Evolutionary conservation across 768 basidiomycete species (phyloP), one percentile per base, ranked within the genome.

Genomic region (Phaeolepiota aurea): DNA sequence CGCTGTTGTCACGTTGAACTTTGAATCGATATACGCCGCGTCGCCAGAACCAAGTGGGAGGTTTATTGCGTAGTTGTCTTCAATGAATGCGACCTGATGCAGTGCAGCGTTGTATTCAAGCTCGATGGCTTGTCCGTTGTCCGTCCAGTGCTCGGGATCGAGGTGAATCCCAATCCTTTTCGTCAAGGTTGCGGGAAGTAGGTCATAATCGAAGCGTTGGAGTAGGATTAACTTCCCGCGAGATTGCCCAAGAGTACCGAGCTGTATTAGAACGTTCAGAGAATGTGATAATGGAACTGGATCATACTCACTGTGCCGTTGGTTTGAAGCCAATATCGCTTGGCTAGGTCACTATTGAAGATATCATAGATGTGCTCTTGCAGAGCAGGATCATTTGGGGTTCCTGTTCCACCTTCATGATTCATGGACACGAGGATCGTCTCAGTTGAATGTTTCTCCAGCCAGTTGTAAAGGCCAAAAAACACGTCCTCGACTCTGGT

Each of bases 191-290:
- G 59, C 25, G 2, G 71, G 64, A 11, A 75, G 61, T 15, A 68
- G 57, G 20, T 57, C 46, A 44, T 67, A 72, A 20, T 57, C 53
- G 52, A 65, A 74, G 4, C 75, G 68, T 41, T 73, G 69, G 23
- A 77, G 63, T 20, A 75, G 65, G 11, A 66, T 69, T 4, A 74
- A 57, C 49, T 74, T 76, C 14, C 72, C 71, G 2, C 75, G 68
- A 1, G 72, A 67, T 54, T 71, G 62, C 2, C 72, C 72, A 4
- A 77, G 60, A 2, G 66, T 72, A 5, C 68, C 69, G 9, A 74
- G 57, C 70, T 74, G 37, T 5, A 36, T 20, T 15, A 14, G 15
- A 9, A 32, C 44, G 44, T 20, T 30, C 32, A n/a, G n/a, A 39
- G 35, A 4, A 15, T 32, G 20, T 25, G 37, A 13, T 20, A 13